These are phyloP conservation scores for Boletus rex-veris DNA, from an alignment of 768 basidiomycete genomes.

Conservation along the genomic window DNA sequence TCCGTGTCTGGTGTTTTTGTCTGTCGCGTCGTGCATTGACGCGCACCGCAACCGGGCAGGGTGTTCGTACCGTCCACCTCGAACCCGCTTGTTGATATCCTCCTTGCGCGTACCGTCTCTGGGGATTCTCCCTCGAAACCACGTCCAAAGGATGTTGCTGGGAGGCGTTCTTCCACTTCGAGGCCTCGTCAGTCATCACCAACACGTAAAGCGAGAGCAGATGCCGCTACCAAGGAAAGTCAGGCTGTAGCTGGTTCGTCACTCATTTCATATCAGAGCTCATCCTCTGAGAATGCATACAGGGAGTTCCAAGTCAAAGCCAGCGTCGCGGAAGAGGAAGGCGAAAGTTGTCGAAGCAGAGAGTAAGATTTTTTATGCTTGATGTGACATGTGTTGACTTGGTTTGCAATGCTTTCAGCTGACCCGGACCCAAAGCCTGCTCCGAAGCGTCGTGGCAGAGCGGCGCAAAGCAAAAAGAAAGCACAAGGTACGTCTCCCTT, in stretches of 20 bases:
- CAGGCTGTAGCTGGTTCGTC: slow-evolving; percentile 16
- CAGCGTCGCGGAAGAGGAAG: slow-evolving; percentile 10
- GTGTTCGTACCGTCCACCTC: slow-evolving; percentile 51
- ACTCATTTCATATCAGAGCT: too few relatives aligned
- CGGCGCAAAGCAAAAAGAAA: slow-evolving; percentile 13
- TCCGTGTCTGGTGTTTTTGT: slow-evolving; percentile 27
- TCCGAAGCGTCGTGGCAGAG: slow-evolving; percentile 14
- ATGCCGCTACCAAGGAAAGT: background rate
- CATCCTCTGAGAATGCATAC: background rate
- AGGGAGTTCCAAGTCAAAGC: slow-evolving; percentile 15
- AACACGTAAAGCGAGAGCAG: background rate
- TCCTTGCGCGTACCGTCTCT: slow-evolving; percentile 47
- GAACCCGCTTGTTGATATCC: slow-evolving; percentile 50
- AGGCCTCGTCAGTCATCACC: slow-evolving; percentile 2
- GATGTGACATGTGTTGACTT: background rate
- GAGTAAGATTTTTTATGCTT: slow-evolving; percentile 1
- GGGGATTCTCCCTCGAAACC: slow-evolving; percentile 45
- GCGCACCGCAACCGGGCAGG: slow-evolving; percentile 25
- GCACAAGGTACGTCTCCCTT: background rate
- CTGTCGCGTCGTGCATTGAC: background rate
- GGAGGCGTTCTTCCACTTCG: slow-evolving; percentile 1
- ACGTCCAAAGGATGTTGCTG: background rate
- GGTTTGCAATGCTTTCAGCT: background rate
- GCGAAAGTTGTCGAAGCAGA: background rate
- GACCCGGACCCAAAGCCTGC: background rate